phyloP scores from a whole-genome alignment of 1,284 basidiomycete species.

The Binderoboletus segoi region DNA sequence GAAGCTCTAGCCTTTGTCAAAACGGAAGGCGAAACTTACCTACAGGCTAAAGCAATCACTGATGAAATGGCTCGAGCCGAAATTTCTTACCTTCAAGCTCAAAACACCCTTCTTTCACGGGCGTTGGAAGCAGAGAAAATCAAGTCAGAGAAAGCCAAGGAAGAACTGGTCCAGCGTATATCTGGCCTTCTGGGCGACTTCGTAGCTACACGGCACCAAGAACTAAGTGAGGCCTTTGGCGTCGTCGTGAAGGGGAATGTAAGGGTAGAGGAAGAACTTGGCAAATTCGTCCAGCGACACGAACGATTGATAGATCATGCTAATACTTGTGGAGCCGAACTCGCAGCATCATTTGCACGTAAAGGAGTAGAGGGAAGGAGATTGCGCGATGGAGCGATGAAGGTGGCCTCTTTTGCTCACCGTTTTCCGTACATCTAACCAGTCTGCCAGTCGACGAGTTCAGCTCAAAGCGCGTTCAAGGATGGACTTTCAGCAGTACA shows the following conservation, averaged over 20 bases:
- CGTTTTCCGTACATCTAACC: constrained; percentile 17
- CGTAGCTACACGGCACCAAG: constrained; percentile 66
- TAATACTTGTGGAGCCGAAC: constrained; percentile 42
- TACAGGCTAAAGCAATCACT: constrained; percentile 53
- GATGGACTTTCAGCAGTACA: constrained; percentile 51
- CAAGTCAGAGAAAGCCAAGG: constrained; percentile 67
- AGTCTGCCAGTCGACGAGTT: constrained; percentile 43
- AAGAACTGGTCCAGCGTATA: constrained; percentile 73
- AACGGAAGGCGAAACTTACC: constrained; percentile 53
- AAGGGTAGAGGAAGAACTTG: constrained; percentile 54
- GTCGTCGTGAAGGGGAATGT: constrained; percentile 59
- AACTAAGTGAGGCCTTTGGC: constrained; percentile 62
- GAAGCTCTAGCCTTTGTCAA: constrained; percentile 62
- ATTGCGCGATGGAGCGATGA: constrained; percentile 57
- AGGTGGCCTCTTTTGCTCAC: constrained; percentile 45
- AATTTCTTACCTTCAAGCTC: constrained; percentile 65
- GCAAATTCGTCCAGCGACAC: constrained; percentile 51
- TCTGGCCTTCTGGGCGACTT: constrained; percentile 73
- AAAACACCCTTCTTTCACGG: constrained; percentile 69
- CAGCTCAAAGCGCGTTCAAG: constrained; percentile 44
- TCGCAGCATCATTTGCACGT: constrained; percentile 47
- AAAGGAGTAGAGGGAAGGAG: constrained; percentile 55
- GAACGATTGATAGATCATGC: constrained; percentile 47
- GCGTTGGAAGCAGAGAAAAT: constrained; percentile 69
- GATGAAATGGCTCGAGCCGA: constrained; percentile 59